Conservation (phyloP, 305 asterid species). For the Solanum aculeatissimum region DNA sequence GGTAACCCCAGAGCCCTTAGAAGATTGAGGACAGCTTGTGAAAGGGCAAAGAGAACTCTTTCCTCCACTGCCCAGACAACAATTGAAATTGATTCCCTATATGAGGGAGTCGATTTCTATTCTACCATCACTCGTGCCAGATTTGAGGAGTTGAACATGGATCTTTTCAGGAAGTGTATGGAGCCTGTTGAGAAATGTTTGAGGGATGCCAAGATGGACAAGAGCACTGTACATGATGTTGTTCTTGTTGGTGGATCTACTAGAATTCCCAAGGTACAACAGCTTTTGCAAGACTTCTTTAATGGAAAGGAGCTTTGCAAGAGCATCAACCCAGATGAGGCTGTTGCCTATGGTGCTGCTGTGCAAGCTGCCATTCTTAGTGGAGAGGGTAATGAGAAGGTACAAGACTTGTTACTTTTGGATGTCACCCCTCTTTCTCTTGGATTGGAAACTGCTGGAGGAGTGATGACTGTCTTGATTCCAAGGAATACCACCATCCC, state of each 20-base stretch:
- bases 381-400: constrained; percentile 5
- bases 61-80: constrained; percentile 8
- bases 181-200: constrained; percentile 6
- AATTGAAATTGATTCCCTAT: not conserved
- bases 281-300: not conserved
- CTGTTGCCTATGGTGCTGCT: constrained; percentile 8
- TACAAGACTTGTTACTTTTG: not conserved
- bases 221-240: not conserved
- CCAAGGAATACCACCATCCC: constrained; percentile 2
- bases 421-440: constrained; percentile 6
- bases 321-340: constrained; percentile 8
- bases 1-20: constrained; percentile 1
- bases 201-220: not conserved
- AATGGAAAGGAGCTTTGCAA: constrained; percentile 6
- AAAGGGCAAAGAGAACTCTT: constrained; percentile 1
- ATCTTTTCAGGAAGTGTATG: constrained; percentile 5
- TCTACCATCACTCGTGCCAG: constrained; percentile 7
- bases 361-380: not conserved
- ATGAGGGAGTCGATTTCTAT: not conserved
- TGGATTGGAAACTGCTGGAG: constrained; percentile 1
- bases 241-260: constrained; percentile 6
- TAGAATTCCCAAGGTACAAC: constrained; percentile 2
- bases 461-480: constrained; percentile 1
- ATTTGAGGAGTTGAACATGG: constrained; percentile 3
- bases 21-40: constrained; percentile 2